These are phyloP conservation scores for Paraleonurus japonicus DNA, from an alignment of 257 asterid genomes.

Conservation along the genomic window DNA sequence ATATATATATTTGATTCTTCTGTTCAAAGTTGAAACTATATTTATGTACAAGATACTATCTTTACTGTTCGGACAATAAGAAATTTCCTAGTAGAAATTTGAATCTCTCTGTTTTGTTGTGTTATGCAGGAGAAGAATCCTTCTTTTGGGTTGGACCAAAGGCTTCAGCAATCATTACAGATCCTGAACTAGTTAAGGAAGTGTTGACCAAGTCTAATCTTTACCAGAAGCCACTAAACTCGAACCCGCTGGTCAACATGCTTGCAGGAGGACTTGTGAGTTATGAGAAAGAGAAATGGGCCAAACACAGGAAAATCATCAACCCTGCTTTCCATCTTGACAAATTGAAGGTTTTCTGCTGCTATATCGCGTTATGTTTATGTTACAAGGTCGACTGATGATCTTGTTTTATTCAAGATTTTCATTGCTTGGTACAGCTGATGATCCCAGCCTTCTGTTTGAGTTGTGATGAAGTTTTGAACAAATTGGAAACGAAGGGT, in stretches of 20 bases:
- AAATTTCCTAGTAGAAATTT: too few species aligned
- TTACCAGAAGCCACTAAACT: slow-evolving; percentile 31
- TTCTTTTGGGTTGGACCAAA: slow-evolving; percentile 58
- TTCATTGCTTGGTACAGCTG: slow-evolving; percentile 27
- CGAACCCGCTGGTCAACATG: slow-evolving; percentile 22
- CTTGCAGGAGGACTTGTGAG: slow-evolving; percentile 16
- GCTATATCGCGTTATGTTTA: not conserved
- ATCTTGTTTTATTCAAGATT: not conserved
- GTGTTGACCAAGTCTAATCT: slow-evolving; percentile 30
- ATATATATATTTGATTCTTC: not conserved
- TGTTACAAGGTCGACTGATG: too few species aligned
- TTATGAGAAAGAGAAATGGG: slow-evolving; percentile 42
- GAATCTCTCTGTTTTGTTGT: not conserved
- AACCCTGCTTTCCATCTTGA: slow-evolving; percentile 36
- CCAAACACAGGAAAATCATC: slow-evolving; percentile 52
- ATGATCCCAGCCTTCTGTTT: slow-evolving; percentile 51
- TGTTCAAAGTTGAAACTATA: not conserved
- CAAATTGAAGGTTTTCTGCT: slow-evolving; percentile 28
- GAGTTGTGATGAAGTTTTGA: slow-evolving; percentile 45
- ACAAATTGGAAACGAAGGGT: slow-evolving; percentile 44
- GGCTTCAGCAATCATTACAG: slow-evolving; percentile 38
- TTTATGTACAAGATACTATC: not conserved
- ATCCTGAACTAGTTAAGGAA: slow-evolving; percentile 51
- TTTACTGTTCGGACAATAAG: too few species aligned
- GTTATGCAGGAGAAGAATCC: slow-evolving; percentile 40